These are phyloP conservation scores for Pseudophaeomoniella oleicola DNA, from an alignment of 2,329 filamentous ascomycete genomes.

Conservation along the genomic window DNA sequence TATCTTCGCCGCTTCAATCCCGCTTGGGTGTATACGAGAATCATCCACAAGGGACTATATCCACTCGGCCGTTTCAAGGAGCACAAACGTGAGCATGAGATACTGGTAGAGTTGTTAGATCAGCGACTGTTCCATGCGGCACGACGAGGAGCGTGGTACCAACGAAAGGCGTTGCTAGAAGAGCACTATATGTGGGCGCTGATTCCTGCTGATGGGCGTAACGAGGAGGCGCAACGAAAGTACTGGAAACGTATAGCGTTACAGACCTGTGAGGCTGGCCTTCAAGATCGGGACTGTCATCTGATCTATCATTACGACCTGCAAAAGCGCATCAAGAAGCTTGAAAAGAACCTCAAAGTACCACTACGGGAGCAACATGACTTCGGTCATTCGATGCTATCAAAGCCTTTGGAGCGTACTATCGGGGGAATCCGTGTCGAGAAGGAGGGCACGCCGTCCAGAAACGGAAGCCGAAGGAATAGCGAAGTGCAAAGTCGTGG, in stretches of 20 bases:
- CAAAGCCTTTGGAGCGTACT: constrained; percentile 58
- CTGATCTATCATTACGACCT: constrained; percentile 87
- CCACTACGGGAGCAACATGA: constrained; percentile 81
- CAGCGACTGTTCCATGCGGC: constrained; percentile 78
- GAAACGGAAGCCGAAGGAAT: constrained; percentile 8
- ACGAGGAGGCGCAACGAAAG: constrained; percentile 53
- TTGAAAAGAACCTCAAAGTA: constrained; percentile 72
- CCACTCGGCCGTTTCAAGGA: constrained; percentile 72
- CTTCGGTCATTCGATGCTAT: constrained; percentile 71
- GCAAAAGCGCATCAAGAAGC: constrained; percentile 82
- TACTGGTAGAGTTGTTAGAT: constrained; percentile 59
- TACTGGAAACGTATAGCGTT: constrained; percentile 68
- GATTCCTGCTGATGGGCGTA: constrained; percentile 31
- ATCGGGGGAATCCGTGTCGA: constrained; percentile 69
- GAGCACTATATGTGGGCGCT: constrained; percentile 80
- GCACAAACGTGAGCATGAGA: constrained; percentile 58
- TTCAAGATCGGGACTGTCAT: constrained; percentile 82
- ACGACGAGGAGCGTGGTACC: constrained; percentile 83
- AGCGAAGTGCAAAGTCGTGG: constrained; percentile 11
- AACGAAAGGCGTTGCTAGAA: constrained; percentile 83
- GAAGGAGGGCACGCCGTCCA: constrained; percentile 31
- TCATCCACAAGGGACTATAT: constrained; percentile 73
- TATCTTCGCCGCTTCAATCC: constrained; percentile 84
- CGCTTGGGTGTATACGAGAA: constrained; percentile 83
- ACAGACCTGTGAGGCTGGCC: constrained; percentile 67